phyloP scores from a whole-genome alignment of 352 stramenopile genomes.

The Phytophthora sansomeana region DNA sequence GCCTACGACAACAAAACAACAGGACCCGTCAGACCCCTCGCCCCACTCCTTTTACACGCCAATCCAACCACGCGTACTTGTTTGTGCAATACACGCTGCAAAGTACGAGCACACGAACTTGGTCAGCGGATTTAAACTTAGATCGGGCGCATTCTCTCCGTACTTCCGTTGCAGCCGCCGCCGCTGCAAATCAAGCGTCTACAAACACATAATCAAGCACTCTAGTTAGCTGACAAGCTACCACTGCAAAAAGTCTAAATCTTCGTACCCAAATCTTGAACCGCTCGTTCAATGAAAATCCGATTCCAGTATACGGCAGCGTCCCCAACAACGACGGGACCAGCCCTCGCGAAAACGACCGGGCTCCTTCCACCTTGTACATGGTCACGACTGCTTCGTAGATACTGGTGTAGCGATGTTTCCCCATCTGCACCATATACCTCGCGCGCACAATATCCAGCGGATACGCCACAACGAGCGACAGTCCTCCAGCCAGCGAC shows the following conservation, averaged over 20 bases:
- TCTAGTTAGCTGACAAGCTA: neutral
- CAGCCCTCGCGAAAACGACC: constrained; percentile 76
- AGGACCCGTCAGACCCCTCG: neutral
- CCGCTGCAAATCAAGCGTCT: constrained; percentile 64
- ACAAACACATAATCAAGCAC: neutral
- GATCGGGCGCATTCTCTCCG: constrained; percentile 30
- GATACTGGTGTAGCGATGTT: constrained; percentile 76
- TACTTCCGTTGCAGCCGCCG: constrained; percentile 38
- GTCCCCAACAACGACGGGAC: constrained; percentile 84
- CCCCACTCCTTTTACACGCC: neutral
- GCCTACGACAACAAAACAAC: constrained; percentile 40
- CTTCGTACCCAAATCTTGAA: constrained; percentile 82
- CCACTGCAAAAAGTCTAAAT: neutral
- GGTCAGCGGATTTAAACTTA: constrained; percentile 68
- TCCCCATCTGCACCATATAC: constrained; percentile 90
- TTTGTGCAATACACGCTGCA: constrained; percentile 85
- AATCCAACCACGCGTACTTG: constrained; percentile 46
- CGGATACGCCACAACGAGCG: constrained; percentile 79
- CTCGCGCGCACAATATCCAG: constrained; percentile 84
- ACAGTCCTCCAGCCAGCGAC: constrained; percentile 76
- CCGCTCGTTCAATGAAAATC: constrained; percentile 84
- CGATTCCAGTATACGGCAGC: constrained; percentile 88
- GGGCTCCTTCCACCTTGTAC: constrained; percentile 75
- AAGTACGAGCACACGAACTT: constrained; percentile 90
- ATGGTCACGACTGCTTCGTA: constrained; percentile 74